Percentiles rank a stretch among this genome's conserved stretches.
These are phyloP conservation scores for Mycena pura DNA, from an alignment of 768 basidiomycete species.

Conservation along the genomic window DNA sequence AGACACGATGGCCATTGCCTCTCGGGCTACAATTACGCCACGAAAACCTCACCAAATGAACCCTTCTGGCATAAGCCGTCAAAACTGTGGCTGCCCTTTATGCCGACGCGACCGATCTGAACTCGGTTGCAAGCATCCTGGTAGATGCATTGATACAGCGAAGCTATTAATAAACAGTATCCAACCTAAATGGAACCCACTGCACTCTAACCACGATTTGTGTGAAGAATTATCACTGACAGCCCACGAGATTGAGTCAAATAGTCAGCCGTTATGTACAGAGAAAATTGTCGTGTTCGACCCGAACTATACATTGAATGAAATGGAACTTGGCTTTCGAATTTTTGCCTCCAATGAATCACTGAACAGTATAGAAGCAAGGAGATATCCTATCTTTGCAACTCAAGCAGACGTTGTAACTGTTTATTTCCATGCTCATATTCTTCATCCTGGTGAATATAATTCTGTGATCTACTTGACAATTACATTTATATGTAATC, in stretches of 20 bases:
- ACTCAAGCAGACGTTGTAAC: too few species aligned
- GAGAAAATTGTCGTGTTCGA: background rate
- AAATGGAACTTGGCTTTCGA: background rate
- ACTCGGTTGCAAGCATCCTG: background rate
- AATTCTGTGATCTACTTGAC: too few species aligned
- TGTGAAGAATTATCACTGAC: background rate
- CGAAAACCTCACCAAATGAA: slow-evolving; percentile 3
- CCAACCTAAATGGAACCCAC: slow-evolving; percentile 1
- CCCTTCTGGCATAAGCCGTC: background rate
- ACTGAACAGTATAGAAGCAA: background rate
- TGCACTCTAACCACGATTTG: background rate
- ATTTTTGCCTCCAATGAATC: slow-evolving; percentile 3
- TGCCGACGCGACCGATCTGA: background rate
- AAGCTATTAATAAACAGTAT: background rate
- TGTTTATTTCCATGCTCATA: too few species aligned
- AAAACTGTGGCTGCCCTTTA: slow-evolving; percentile 1
- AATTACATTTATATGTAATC: too few species aligned
- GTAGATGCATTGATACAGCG: slow-evolving; percentile 1
- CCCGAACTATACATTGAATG: background rate
- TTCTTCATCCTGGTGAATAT: too few species aligned
- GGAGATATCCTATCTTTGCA: too few species aligned
- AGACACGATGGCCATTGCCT: background rate
- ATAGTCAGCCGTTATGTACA: background rate
- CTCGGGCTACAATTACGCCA: background rate
- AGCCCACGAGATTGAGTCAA: background rate